phyloP scores from a whole-genome alignment of 345 rosid species.

The Garcia nutans region DNA sequence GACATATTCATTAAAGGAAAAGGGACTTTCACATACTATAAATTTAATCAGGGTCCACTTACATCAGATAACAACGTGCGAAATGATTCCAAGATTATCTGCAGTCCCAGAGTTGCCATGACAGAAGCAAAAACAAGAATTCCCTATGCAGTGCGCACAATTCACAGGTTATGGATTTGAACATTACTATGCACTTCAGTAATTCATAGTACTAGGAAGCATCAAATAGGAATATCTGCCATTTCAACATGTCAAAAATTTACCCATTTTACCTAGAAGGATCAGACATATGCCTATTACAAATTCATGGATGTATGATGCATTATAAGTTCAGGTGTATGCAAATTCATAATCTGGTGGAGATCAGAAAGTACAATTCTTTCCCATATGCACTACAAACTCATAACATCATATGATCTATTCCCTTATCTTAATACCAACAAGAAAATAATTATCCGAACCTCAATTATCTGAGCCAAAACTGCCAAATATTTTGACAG shows the following conservation, averaged over 20 bases:
- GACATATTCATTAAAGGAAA: not conserved
- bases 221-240: not conserved
- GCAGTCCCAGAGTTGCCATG: slow-evolving; percentile 98
- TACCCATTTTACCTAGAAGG: not conserved
- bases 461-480: not conserved
- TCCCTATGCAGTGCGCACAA: slow-evolving; percentile 64
- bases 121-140: slow-evolving; percentile 98
- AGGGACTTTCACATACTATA: not conserved
- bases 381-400: not conserved
- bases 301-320: not conserved
- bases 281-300: not conserved
- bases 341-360: slow-evolving; percentile 3
- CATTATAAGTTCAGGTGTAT: not conserved
- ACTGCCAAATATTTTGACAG: not conserved
- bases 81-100: slow-evolving; percentile 87
- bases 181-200: not conserved
- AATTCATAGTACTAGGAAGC: slow-evolving; percentile 1
- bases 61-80: slow-evolving; percentile 73
- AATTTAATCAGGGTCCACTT: slow-evolving; percentile 30
- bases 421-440: not conserved
- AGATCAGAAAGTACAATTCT: not conserved
- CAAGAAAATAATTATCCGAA: not conserved
- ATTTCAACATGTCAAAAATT: slow-evolving; percentile 2
- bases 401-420: not conserved
- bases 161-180: slow-evolving; percentile 4